Conservation (phyloP, 169 alveolate genomes). For the Plasmodium gallinaceum region DNA sequence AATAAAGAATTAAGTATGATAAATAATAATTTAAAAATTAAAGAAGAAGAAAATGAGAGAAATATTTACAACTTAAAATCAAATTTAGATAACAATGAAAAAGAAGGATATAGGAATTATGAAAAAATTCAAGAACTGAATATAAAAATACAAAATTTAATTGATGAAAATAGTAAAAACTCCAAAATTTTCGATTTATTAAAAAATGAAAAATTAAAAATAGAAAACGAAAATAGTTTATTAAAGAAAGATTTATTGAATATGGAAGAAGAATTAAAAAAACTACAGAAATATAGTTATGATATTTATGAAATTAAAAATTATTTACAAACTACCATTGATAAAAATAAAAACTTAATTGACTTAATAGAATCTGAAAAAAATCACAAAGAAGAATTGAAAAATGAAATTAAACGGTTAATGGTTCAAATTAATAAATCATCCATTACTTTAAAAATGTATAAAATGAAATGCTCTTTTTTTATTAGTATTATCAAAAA, state of each 20-base stretch:
- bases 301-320: constrained; percentile 75
- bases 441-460: constrained; percentile 24
- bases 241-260: constrained; percentile 50
- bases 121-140: constrained; percentile 60
- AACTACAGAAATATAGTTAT: constrained; percentile 63
- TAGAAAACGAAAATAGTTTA: constrained; percentile 59
- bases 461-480: constrained; percentile 70
- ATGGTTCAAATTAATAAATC: constrained; percentile 42
- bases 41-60: constrained; percentile 63
- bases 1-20: constrained; percentile 31
- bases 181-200: constrained; percentile 42
- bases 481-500: constrained; percentile 42
- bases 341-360: constrained; percentile 44
- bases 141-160: constrained; percentile 21
- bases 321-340: constrained; percentile 29
- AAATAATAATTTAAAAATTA: constrained; percentile 14
- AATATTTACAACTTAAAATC: constrained; percentile 33
- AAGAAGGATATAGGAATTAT: neutral
- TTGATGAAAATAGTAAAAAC: constrained; percentile 40
- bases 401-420: constrained; percentile 26
- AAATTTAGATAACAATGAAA: constrained; percentile 31
- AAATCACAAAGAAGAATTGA: constrained; percentile 59
- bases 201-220: constrained; percentile 41
- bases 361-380: constrained; percentile 55
- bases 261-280: constrained; percentile 56